phyloP scores from a whole-genome alignment of 2,329 filamentous ascomycete genomes.

The Xylaria sp. region DNA sequence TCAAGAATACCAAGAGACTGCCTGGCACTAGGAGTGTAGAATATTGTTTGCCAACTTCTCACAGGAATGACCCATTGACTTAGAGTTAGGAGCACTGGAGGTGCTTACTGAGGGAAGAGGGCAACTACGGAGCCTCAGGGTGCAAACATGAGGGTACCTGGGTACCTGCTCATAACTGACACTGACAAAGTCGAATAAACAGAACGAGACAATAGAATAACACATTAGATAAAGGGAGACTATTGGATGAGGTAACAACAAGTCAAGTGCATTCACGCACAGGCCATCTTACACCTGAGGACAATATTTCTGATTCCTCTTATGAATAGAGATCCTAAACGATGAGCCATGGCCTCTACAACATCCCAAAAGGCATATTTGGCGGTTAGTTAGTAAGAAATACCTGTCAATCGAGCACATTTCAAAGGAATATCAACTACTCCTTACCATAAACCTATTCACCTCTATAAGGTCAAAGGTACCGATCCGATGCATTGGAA shows the following conservation, averaged over 20 bases:
- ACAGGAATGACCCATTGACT: background rate
- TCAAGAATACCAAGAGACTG: background rate
- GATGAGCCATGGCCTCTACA: background rate
- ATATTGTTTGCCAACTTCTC: background rate
- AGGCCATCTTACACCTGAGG: too few relatives aligned
- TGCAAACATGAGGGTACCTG: background rate
- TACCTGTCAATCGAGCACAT: too few relatives aligned
- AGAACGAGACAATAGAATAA: background rate
- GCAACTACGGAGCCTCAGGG: background rate
- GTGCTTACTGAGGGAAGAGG: background rate
- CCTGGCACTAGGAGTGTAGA: too few relatives aligned
- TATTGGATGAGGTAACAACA: too few relatives aligned
- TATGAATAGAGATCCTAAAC: too few relatives aligned
- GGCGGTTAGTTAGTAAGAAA: too few relatives aligned
- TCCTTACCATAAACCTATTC: too few relatives aligned
- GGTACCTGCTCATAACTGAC: background rate
- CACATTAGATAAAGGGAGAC: background rate
- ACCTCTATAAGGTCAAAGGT: too few relatives aligned
- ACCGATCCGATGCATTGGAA: too few relatives aligned
- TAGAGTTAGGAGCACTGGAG: background rate
- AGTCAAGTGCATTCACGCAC: background rate
- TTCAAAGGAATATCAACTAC: too few relatives aligned
- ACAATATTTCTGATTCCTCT: too few relatives aligned
- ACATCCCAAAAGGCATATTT: too few relatives aligned
- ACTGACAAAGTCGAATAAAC: background rate